A percentile compares a stretch with the other conserved stretches of the same genome.
Conservation (phyloP, 1,284 basidiomycete species). For the Ceratobasidium sp. region DNA sequence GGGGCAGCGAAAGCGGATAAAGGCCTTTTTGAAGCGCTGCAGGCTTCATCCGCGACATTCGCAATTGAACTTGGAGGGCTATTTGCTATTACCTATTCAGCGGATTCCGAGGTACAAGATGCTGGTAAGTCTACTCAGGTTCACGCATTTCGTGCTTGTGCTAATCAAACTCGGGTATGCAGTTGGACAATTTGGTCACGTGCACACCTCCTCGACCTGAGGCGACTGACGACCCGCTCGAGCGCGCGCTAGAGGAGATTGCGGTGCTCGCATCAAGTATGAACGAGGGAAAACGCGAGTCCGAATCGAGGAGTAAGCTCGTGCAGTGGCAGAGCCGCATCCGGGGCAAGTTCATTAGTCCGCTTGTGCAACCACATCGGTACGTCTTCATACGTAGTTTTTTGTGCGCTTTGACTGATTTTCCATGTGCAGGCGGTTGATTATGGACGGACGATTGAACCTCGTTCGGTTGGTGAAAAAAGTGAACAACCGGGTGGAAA, state of each 20-base stretch:
- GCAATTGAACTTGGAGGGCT: conserved; percentile 97
- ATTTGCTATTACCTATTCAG: conserved; percentile 94
- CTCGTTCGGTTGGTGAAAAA: conserved; percentile 93
- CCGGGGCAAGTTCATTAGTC: conserved; percentile 91
- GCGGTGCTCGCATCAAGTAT: conserved; percentile 89
- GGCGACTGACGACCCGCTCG: conserved; percentile 84
- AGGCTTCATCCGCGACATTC: conserved; percentile 89
- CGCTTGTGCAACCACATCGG: conserved; percentile 97
- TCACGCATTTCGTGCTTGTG: neutral
- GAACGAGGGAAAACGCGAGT: conserved; percentile 97
- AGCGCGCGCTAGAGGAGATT: conserved; percentile 87
- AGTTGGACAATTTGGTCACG: conserved; percentile 87
- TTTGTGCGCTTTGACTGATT: neutral
- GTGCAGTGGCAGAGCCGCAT: conserved; percentile 95
- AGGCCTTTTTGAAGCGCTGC: conserved; percentile 87
- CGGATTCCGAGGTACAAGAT: conserved; percentile 96
- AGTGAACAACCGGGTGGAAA: conserved; percentile 81
- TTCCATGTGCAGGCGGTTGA: conserved; percentile 72
- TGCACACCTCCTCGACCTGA: conserved; percentile 84
- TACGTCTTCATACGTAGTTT: conserved; percentile 56
- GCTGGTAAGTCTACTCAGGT: conserved; percentile 68
- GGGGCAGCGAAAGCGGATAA: conserved; percentile 88
- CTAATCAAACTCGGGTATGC: conserved; percentile 12
- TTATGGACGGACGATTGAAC: conserved; percentile 87
- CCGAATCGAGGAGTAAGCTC: conserved; percentile 88